Base-by-base conservation (phyloP, 352 stramenopile species). In the Paralagenidium karlingii region DNA sequence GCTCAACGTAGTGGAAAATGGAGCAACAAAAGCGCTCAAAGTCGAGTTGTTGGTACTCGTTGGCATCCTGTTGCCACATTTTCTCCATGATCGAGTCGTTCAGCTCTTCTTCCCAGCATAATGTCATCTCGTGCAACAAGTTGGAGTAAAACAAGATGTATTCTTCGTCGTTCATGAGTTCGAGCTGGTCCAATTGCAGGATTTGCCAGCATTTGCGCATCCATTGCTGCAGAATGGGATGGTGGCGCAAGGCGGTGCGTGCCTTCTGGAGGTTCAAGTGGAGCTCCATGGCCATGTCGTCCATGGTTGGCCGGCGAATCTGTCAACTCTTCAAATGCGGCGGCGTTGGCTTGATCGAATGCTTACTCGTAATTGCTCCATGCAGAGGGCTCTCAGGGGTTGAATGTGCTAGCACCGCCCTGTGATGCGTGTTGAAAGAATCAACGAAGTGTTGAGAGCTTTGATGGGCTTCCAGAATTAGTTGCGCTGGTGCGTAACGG, bases 101-200 rank as follows among this genome's bases (percentile, higher is more conserved):
- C 4, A 67, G 55, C 31, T 77, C 63, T 24, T 80, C 55, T 13
- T 77, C 66, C 60, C 60, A 77, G 53, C 59, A 81, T 26, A 77
- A 60, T 8, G 61, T 75, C 67, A 75, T 70, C 30, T 75, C 58
- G 21, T 64, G 70, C n/a, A 81, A 40, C 27, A 81, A 25, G 7
- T 55, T 66, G 3, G 58, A 66, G 53, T 75, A 77, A 40, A 68
- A 53, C 25, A 53, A 50, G 16, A 70, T 41, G 43, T 64, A 77
- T 38, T 77, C 67, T 2, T 57, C 45, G 8, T 43, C 45, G 0
- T 49, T 53, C 47, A 75, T 62, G 13, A 27, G 11, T 1, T 43
- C 25, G 0, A 39, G 12, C 22, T 53, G 43, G 13, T 37, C 28
- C 25, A 45, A 58, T 10, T 38, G 38, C 13, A 49, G 29, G 1